Evolutionary conservation across 805 yeast species (phyloP).

Genomic region (Danielozyma ontarioensis): DNA sequence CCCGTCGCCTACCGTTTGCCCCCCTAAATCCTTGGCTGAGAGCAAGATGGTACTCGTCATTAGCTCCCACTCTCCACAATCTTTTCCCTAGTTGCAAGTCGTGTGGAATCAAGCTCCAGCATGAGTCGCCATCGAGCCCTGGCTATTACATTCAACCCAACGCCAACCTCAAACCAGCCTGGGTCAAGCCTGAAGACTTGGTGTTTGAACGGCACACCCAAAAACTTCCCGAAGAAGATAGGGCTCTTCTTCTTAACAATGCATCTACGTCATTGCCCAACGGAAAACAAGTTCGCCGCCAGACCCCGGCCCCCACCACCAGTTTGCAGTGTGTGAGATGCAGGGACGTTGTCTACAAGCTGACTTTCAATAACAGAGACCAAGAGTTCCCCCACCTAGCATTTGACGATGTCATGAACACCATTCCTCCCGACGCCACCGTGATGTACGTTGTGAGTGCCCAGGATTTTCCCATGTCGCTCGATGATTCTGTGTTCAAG

Average conservation of each 20-base stretch:
- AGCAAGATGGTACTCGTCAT: too few species aligned
- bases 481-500: constrained; percentile 32
- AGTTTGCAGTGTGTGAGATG: constrained; percentile 61
- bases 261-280: not conserved
- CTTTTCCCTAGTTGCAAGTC: constrained; percentile 36
- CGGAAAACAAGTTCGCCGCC: constrained; percentile 2
- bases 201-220: constrained; percentile 14
- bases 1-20: too few species aligned
- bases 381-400: constrained; percentile 19
- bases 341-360: constrained; percentile 43
- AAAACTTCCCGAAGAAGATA: constrained; percentile 21
- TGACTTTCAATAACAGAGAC: constrained; percentile 23
- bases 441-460: constrained; percentile 62
- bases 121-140: constrained; percentile 20
- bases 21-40: too few species aligned
- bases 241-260: constrained; percentile 18
- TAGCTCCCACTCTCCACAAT: not conserved
- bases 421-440: constrained; percentile 41
- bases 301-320: too few species aligned
- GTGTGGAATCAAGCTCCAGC: constrained; percentile 56
- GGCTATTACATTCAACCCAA: constrained; percentile 38
- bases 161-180: not conserved
- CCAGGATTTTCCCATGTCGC: constrained; percentile 66
- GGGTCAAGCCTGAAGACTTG: constrained; percentile 15
- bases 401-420: constrained; percentile 12